Evolutionary conservation across 2,329 filamentous ascomycete genomes (phyloP).

Genomic region (Penicillium sp.): DNA sequence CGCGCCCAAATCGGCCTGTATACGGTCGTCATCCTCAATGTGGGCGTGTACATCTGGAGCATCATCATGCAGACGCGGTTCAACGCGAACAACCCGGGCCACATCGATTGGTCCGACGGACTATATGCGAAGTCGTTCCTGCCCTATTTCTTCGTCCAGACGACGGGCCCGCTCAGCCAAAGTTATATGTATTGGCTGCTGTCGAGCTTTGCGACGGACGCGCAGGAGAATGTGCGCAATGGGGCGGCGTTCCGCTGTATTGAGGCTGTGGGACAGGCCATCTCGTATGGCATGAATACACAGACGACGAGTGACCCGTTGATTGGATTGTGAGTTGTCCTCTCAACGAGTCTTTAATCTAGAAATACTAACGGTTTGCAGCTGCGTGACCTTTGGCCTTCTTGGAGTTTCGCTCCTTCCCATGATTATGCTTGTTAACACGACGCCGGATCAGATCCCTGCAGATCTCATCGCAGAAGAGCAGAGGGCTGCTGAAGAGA

Average conservation of each 20-base stretch:
- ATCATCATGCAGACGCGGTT: constrained; percentile 54
- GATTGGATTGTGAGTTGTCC: constrained; percentile 40
- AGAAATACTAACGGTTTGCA: constrained; percentile 22
- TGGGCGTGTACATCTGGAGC: constrained; percentile 57
- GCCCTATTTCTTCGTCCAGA: constrained; percentile 56
- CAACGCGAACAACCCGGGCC: constrained; percentile 44
- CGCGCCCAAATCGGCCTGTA: constrained; percentile 54
- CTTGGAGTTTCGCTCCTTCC: constrained; percentile 42
- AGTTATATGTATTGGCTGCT: constrained; percentile 54
- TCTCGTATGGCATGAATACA: constrained; percentile 50
- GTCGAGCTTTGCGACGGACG: constrained; percentile 50
- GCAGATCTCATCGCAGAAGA: constrained; percentile 46
- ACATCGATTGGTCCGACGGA: constrained; percentile 54
- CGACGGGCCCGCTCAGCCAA: constrained; percentile 49
- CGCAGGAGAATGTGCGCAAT: constrained; percentile 50
- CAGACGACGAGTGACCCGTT: constrained; percentile 44
- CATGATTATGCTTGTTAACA: constrained; percentile 47
- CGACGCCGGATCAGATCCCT: constrained; percentile 47
- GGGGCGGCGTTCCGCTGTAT: constrained; percentile 49
- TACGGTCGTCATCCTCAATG: constrained; percentile 51
- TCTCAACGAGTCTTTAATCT: not conserved
- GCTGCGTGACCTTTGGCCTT: constrained; percentile 46
- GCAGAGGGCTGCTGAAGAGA: constrained; percentile 24
- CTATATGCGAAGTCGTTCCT: constrained; percentile 51
- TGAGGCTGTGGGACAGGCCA: constrained; percentile 48